Conservation (phyloP, 257 asterid species). For the Hygrophila difformis region DNA sequence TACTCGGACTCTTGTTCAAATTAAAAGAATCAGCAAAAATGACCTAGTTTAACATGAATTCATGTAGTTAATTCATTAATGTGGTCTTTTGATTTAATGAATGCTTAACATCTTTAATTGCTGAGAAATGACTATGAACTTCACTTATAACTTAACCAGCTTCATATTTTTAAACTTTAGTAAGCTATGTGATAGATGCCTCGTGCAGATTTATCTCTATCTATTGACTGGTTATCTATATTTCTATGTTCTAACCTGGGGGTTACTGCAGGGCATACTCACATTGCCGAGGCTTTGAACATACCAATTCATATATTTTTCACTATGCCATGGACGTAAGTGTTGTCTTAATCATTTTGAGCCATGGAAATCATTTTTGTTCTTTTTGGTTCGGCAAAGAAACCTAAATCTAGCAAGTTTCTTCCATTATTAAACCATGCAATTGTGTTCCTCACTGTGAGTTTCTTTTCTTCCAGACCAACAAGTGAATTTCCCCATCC, state of each 20-base stretch:
- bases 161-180: not conserved
- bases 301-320: conserved; percentile 87
- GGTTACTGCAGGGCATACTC: conserved; percentile 72
- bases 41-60: no score
- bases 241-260: conserved; percentile 15
- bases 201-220: conserved; percentile 7
- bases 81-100: conserved; percentile 1
- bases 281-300: conserved; percentile 88
- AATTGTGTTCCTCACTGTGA: conserved; percentile 15
- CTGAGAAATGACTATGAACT: conserved; percentile 1
- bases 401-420: conserved; percentile 7
- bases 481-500: conserved; percentile 98
- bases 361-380: conserved; percentile 10
- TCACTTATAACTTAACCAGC: not conserved
- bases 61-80: not conserved
- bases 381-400: conserved; percentile 17
- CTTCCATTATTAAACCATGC: conserved; percentile 1
- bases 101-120: not conserved
- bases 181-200: not conserved
- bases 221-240: not conserved
- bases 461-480: conserved; percentile 55
- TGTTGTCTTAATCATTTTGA: conserved; percentile 22
- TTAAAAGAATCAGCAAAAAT: no score
- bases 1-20: no score
- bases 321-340: conserved; percentile 99